phyloP scores from a whole-genome alignment of 75 land plant genomes.

The Cunninghamia lanceolata region DNA sequence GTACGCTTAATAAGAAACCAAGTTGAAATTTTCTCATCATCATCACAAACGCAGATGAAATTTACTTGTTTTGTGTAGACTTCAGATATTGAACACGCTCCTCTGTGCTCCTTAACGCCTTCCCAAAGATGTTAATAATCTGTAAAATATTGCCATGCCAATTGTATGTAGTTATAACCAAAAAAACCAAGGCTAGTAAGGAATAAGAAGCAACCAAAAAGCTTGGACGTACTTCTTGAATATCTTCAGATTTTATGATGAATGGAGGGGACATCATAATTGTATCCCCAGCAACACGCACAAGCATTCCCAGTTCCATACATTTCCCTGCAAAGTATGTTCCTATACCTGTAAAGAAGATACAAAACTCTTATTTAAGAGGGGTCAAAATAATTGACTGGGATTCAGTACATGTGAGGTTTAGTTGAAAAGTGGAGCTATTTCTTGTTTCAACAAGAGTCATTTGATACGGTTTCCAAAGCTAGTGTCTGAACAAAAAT shows the following conservation, averaged over 20 bases:
- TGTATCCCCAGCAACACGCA: conserved; percentile 85
- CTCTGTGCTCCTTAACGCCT: conserved; percentile 67
- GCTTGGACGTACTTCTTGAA: conserved; percentile 54
- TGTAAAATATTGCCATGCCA: conserved; percentile 16
- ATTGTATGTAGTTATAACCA: not conserved
- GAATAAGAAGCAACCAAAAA: not conserved
- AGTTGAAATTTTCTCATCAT: not conserved
- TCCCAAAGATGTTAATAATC: conserved; percentile 64
- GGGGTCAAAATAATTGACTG: too few relatives aligned
- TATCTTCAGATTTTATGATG: conserved; percentile 62
- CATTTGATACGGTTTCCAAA: too few relatives aligned
- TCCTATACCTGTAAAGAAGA: conserved; percentile 53
- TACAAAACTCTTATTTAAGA: not conserved
- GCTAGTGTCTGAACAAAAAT: too few relatives aligned
- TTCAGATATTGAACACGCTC: conserved; percentile 60
- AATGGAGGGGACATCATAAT: conserved; percentile 92
- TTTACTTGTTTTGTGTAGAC: conserved; percentile 30
- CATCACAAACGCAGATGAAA: not conserved
- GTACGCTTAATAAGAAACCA: not conserved
- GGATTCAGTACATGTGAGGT: too few relatives aligned
- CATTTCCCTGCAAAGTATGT: conserved; percentile 80
- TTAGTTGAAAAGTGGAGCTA: too few relatives aligned
- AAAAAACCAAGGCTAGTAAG: not conserved
- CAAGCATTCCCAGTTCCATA: conserved; percentile 77
- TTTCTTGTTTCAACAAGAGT: too few relatives aligned